These are phyloP conservation scores for Usnea hakonensis DNA, from an alignment of 495 filamentous ascomycete species.

Conservation along the genomic window DNA sequence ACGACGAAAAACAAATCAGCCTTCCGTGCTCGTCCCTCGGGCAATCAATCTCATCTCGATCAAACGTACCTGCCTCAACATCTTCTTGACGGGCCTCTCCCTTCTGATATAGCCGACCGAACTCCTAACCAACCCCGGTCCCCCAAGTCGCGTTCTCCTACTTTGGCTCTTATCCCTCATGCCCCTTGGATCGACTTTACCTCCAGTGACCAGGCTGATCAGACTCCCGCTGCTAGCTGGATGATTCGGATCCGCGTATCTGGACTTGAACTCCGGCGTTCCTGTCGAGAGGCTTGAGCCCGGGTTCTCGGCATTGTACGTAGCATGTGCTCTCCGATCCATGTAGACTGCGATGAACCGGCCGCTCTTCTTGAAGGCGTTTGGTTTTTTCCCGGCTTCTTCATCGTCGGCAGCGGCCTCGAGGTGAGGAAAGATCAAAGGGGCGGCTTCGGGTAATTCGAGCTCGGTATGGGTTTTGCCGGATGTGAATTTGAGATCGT, in stretches of 20 bases:
- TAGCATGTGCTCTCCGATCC: constrained; percentile 43
- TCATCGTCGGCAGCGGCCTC: constrained; percentile 34
- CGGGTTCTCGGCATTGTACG: constrained; percentile 27
- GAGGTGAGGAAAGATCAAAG: constrained; percentile 47
- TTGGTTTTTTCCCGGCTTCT: constrained; percentile 29
- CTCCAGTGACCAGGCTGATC: constrained; percentile 35
- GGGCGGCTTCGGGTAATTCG: constrained; percentile 45
- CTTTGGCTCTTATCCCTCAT: background rate
- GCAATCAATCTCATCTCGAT: background rate
- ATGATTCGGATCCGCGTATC: constrained; percentile 42
- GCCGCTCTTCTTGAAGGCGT: constrained; percentile 31
- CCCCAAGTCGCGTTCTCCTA: background rate
- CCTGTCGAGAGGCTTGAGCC: constrained; percentile 5
- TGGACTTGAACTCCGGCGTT: constrained; percentile 30
- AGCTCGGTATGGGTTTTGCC: constrained; percentile 42
- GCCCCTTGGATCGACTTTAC: constrained; percentile 14
- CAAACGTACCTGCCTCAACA: constrained; percentile 9
- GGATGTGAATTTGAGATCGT: constrained; percentile 35
- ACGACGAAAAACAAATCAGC: background rate
- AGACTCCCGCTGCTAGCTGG: constrained; percentile 36
- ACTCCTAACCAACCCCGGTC: background rate
- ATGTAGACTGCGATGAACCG: constrained; percentile 46
- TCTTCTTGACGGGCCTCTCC: constrained; percentile 8
- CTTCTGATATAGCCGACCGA: background rate
- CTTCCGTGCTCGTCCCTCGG: background rate